These are phyloP conservation scores for Xylariaceae sp. DNA, from an alignment of 2,329 filamentous ascomycete species.

Conservation along the genomic window DNA sequence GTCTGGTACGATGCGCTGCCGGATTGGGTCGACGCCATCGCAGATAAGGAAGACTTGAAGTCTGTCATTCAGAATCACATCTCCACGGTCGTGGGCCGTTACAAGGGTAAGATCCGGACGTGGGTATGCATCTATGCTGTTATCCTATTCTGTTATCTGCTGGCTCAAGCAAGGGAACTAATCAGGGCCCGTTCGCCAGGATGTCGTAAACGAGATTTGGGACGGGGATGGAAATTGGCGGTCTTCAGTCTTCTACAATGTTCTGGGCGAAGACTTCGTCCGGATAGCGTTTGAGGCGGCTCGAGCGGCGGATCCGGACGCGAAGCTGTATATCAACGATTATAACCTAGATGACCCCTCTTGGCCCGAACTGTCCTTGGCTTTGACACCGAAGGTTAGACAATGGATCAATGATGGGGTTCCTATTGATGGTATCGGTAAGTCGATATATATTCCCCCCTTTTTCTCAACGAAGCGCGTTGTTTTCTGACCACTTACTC, in stretches of 20 bases:
- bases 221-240: conserved; percentile 60
- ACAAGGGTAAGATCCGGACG: background rate
- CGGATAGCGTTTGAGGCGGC: conserved; percentile 60
- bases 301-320: conserved; percentile 54
- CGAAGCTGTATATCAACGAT: conserved; percentile 60
- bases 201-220: conserved; percentile 67
- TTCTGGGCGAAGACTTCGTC: conserved; percentile 60
- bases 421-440: background rate
- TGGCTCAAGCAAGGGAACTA: too few relatives aligned
- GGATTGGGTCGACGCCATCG: conserved; percentile 45
- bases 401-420: background rate
- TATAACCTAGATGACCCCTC: conserved; percentile 58
- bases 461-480: background rate
- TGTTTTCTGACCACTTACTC: background rate
- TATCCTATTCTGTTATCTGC: background rate
- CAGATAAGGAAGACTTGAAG: too few relatives aligned
- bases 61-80: background rate
- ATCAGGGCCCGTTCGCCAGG: conserved; percentile 37
- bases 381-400: background rate
- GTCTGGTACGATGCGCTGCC: conserved; percentile 51
- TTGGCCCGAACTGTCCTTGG: too few relatives aligned
- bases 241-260: conserved; percentile 55
- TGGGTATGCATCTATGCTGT: background rate
- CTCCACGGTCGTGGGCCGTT: background rate
- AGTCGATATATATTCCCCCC: background rate